Percentiles rank a stretch among this genome's conserved stretches.
phyloP scores from a whole-genome alignment of 2,329 filamentous ascomycete genomes.

The Aspergillus pseudoterreus region DNA sequence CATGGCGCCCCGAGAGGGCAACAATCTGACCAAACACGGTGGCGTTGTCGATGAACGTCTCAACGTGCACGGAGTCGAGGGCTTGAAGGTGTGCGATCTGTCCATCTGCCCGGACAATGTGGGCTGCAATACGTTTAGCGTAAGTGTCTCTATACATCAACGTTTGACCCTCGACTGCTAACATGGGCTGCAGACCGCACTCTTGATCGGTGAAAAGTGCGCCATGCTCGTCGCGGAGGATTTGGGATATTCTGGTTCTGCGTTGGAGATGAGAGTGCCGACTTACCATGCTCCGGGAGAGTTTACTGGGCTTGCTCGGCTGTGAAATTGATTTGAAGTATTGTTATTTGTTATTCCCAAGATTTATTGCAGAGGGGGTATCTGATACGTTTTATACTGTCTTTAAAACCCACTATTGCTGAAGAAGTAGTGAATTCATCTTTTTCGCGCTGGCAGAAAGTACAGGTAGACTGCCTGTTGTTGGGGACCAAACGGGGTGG shows the following conservation, averaged over 20 bases:
- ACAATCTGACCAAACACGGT: slow-evolving; percentile 71
- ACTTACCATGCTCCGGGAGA: slow-evolving; percentile 54
- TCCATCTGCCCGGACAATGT: slow-evolving; percentile 77
- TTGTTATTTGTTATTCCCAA: too few relatives aligned
- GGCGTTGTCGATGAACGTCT: slow-evolving; percentile 73
- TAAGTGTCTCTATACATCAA: slow-evolving; percentile 11
- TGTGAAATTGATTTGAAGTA: slow-evolving; percentile 9
- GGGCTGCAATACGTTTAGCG: slow-evolving; percentile 60
- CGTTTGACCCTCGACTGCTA: not conserved
- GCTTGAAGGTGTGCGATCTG: slow-evolving; percentile 72
- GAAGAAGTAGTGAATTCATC: too few relatives aligned
- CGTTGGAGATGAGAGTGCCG: slow-evolving; percentile 73
- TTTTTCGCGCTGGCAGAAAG: too few relatives aligned
- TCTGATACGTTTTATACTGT: too few relatives aligned
- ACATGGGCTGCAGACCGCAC: slow-evolving; percentile 52
- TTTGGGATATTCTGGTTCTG: slow-evolving; percentile 67
- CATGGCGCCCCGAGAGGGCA: slow-evolving; percentile 72
- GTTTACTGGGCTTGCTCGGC: slow-evolving; percentile 26
- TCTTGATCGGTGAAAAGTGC: slow-evolving; percentile 73
- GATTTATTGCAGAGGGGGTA: too few relatives aligned
- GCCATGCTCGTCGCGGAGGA: slow-evolving; percentile 69
- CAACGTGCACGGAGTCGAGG: slow-evolving; percentile 73
- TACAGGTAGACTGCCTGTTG: too few relatives aligned
- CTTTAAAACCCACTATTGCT: too few relatives aligned
- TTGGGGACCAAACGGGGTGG: too few relatives aligned